phyloP scores from a whole-genome alignment of 306 rosid species.

The Quercus robur region DNA sequence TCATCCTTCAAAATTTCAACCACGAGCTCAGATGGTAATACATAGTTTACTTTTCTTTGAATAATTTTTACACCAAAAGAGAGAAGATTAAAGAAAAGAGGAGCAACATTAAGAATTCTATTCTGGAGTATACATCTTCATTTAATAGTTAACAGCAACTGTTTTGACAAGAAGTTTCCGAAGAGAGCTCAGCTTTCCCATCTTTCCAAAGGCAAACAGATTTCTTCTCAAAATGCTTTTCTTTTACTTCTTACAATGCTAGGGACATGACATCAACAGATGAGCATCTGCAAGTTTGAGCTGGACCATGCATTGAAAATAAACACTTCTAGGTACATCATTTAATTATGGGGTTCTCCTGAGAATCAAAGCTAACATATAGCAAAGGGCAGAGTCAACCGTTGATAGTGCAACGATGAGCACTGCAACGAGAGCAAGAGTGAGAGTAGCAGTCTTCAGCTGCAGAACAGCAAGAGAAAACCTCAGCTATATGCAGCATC shows the following conservation, averaged over 20 bases:
- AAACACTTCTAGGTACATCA: background rate
- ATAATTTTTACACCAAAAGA: background rate
- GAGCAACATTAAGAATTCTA: background rate
- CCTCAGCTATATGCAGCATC: background rate
- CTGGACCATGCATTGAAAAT: background rate
- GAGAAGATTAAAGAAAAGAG: background rate
- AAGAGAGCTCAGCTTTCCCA: background rate
- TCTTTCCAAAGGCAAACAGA: background rate
- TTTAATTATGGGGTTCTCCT: slow-evolving; percentile 39
- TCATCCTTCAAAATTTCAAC: background rate
- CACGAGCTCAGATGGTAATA: background rate
- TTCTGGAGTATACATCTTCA: background rate
- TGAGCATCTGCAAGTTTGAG: background rate
- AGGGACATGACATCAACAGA: background rate
- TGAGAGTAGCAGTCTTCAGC: slow-evolving; percentile 76
- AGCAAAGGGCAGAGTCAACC: slow-evolving; percentile 72
- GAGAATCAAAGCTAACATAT: slow-evolving; percentile 53
- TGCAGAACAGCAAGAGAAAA: slow-evolving; percentile 37
- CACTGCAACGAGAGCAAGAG: slow-evolving; percentile 77
- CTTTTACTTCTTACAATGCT: background rate
- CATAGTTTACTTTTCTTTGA: background rate
- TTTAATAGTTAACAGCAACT: background rate
- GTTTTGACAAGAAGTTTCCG: background rate
- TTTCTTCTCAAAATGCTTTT: background rate
- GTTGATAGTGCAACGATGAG: slow-evolving; percentile 76